phyloP scores from a whole-genome alignment of 306 rosid genomes.

The Malus fusca region DNA sequence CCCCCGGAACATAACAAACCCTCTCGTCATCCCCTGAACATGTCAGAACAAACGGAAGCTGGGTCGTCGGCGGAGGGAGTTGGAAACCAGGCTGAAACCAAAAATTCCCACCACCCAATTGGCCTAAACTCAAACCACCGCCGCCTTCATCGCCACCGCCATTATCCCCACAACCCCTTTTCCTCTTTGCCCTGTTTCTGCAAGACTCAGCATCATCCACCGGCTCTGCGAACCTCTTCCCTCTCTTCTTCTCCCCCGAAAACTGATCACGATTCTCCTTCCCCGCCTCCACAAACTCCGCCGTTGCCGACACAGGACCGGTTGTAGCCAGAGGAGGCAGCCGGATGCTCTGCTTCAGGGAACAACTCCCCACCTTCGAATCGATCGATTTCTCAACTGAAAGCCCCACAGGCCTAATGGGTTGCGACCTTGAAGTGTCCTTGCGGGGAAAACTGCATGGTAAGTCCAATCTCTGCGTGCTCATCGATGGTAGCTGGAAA shows the following conservation, averaged over 20 bases:
- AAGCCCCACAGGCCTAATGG: constrained; percentile 59
- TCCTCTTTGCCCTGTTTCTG: constrained; percentile 64
- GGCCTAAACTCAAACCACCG: constrained; percentile 37
- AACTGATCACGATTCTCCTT: constrained; percentile 43
- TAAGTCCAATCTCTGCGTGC: constrained; percentile 88
- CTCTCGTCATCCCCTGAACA: constrained; percentile 56
- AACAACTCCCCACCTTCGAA: constrained; percentile 40
- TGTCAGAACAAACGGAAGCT: constrained; percentile 45
- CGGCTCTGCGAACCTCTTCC: constrained; percentile 68
- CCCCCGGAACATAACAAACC: constrained; percentile 63
- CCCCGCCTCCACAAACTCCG: constrained; percentile 20
- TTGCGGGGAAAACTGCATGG: constrained; percentile 76
- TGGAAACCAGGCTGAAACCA: constrained; percentile 48
- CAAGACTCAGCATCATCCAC: constrained; percentile 46
- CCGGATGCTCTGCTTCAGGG: constrained; percentile 75
- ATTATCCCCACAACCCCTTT: constrained; percentile 35
- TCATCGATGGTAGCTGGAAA: constrained; percentile 87
- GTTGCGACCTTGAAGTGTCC: constrained; percentile 58
- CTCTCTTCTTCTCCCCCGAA: constrained; percentile 50
- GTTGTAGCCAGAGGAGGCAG: constrained; percentile 66
- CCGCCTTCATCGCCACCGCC: constrained; percentile 17
- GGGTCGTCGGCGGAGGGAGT: background rate
- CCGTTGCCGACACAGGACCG: constrained; percentile 11
- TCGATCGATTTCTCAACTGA: constrained; percentile 56
- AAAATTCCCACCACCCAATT: constrained; percentile 46